Base-by-base conservation (phyloP, 768 basidiomycete genomes). In the Agrocybe praecox region DNA sequence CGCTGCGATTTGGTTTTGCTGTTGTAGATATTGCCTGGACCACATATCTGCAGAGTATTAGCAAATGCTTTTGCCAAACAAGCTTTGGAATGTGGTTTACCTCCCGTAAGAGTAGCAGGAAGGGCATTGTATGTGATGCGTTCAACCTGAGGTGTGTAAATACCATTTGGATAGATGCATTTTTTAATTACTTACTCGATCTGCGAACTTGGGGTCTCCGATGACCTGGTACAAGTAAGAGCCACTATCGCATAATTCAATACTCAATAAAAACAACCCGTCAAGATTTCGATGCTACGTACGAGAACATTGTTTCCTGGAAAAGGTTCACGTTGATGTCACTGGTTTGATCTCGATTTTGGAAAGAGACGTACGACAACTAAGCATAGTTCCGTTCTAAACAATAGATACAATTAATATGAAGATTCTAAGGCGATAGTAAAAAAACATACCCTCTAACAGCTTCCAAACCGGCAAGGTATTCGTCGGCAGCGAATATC, bases 261-360 rank as follows among this genome's bases (percentile, higher is more conserved):
- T 33, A 29, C 26, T 18, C 17, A 12, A 53, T 12, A 40, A 33
- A 18, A 19, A 49, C 19, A 43, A 18, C n/a, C 19, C 2, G 19
- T 18, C 18, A 23, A 19, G 11, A 23, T 44, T 29, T 29, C 26
- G 4, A 5, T 45, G 8, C 15, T 5, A 74, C 80, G 47, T 60
- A 81, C 79, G 82, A 83, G 67, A 83, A 83, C 82, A 85, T 83
- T 5, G 82, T 80, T 77, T 84, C 83, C 81, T 82, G 50, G 1
- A 40, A 46, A n/a, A 19, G 43, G 5, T 10, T 26, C 21, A 21
- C 21, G 45, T 48, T 36, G 17, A 26, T 12, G 19, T 9, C 40
- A 46, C 1, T 17, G 22, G 4, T 40, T 40, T n/a, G 12, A 6
- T n/a, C 12, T n/a, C 14, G 29, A 34, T 9, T 19, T 21, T 3